Base-by-base conservation (phyloP, 192 early-diverging fungal genomes). In the Lobosporangium transversale region DNA sequence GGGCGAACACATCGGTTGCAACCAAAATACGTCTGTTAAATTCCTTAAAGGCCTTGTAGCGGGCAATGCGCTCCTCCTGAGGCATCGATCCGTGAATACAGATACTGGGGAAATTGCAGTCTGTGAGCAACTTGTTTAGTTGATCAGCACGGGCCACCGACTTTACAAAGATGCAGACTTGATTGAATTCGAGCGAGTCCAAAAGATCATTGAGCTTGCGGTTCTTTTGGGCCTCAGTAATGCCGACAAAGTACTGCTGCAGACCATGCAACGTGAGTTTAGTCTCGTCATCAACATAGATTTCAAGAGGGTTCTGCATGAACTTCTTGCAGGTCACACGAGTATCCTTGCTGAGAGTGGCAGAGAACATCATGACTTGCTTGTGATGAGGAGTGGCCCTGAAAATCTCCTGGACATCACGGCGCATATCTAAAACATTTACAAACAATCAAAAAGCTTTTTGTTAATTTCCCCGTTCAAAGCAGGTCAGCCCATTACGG, bases 341-440 rank as follows among this genome's bases (percentile, higher is more conserved):
- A 59, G 94, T 92, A 58, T 97, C 96, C 85, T 96, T 95, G 86
- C 86, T 89, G 54, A 98, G 81, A 31, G 97, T 98, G 7, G 97
- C 97, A 48, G 90, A 93, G 84, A 95, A 98, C 97, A 98, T 98
- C 90, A 98, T 94, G 45, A 98, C 97, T 80, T 98, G 97, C 87
- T 98, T 98, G 84, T 92, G 90, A 85, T 95, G 95, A 26, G 95
- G 95, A 2, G 95, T 97, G 17, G 91, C 84, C 30, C 89, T 83
- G 91, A 98, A 98, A 55, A 98, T 97, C 27, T 96, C 94, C 76
- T 98, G 97, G 14, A 98, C 93, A 83, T 97, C 94, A 53, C 92
- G 87, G 62, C 97, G 93, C 97, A 98, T 98, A 68, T 97, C 96
- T 98, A 78, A 23, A 50, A 42, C 17, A 42, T 12, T 24, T 50